Conservation (phyloP, 805 yeast species). For the Wickerhamiella allomyrinae region DNA sequence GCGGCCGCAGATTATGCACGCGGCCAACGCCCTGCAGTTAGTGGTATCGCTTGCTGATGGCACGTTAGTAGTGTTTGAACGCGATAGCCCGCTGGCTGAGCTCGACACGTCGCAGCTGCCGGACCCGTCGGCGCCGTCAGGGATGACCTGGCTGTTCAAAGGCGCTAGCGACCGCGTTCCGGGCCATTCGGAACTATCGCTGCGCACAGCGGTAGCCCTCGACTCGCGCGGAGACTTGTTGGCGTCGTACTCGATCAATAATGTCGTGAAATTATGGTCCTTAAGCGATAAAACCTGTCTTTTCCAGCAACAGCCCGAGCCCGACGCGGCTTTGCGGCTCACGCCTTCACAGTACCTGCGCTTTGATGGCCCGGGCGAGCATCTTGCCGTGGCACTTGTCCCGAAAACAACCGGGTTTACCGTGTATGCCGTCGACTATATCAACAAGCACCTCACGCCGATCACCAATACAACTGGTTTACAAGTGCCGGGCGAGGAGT, state of each 20-base stretch:
- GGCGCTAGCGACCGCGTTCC: slow-evolving; percentile 26
- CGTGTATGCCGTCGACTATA: not conserved
- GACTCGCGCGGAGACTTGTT: slow-evolving; percentile 21
- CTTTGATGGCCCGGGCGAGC: not conserved
- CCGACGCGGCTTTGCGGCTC: slow-evolving; percentile 3
- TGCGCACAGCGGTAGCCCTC: slow-evolving; percentile 27
- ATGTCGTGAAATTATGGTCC: slow-evolving; percentile 47
- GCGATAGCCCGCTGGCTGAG: slow-evolving; percentile 21
- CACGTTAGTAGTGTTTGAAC: slow-evolving; percentile 34
- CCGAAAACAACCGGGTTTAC: not conserved
- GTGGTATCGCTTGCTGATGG: slow-evolving; percentile 65
- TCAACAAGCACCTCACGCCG: not conserved
- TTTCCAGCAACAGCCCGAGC: slow-evolving; percentile 1
- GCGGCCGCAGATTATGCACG: slow-evolving; percentile 38
- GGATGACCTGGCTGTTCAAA: slow-evolving; percentile 22
- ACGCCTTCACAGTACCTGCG: slow-evolving; percentile 10
- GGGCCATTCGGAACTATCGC: slow-evolving; percentile 30
- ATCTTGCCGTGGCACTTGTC: not conserved
- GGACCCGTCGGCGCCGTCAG: slow-evolving; percentile 13
- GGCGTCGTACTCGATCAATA: slow-evolving; percentile 41
- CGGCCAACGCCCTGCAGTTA: slow-evolving; percentile 32
- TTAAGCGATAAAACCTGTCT: slow-evolving; percentile 25
- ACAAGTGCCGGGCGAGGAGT: slow-evolving; percentile 1
- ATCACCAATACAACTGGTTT: not conserved
- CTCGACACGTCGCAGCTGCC: slow-evolving; percentile 27